Conservation (phyloP, 305 asterid genomes). For the Solanum aculeatissimum region DNA sequence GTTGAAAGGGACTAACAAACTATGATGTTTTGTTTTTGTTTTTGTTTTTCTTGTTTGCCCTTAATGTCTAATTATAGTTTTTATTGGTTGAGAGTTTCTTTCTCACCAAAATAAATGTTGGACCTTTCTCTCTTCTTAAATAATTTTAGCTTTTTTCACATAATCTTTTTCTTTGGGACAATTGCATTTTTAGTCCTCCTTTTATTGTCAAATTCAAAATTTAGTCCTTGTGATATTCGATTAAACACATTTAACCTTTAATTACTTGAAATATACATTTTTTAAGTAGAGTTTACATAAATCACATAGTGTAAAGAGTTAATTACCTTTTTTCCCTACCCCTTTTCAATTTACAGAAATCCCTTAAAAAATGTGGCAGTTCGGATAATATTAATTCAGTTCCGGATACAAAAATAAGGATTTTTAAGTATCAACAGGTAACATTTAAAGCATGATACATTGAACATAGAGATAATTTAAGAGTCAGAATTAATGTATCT, state of each 20-base stretch:
- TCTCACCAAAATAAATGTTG: slow-evolving; percentile 25
- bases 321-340: too few relatives aligned
- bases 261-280: not conserved
- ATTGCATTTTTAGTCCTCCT: not conserved
- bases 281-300: too few relatives aligned
- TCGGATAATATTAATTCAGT: too few relatives aligned
- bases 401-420: too few relatives aligned
- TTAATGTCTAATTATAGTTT: slow-evolving; percentile 2
- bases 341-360: too few relatives aligned
- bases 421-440: too few relatives aligned
- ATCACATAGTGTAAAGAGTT: too few relatives aligned
- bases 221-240: not conserved
- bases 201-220: not conserved
- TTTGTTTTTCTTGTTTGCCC: not conserved
- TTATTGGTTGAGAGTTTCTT: slow-evolving; percentile 15
- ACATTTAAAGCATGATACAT: too few relatives aligned
- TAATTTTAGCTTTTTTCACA: not conserved
- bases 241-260: not conserved
- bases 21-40: not conserved
- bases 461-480: too few relatives aligned
- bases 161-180: not conserved
- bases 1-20: slow-evolving; percentile 3
- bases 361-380: too few relatives aligned
- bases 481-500: too few relatives aligned
- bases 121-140: slow-evolving; percentile 8